Percentiles rank a stretch among this genome's conserved stretches.
Evolutionary conservation across 768 basidiomycete genomes (phyloP).

Genomic region (Scleroderma bovista): DNA sequence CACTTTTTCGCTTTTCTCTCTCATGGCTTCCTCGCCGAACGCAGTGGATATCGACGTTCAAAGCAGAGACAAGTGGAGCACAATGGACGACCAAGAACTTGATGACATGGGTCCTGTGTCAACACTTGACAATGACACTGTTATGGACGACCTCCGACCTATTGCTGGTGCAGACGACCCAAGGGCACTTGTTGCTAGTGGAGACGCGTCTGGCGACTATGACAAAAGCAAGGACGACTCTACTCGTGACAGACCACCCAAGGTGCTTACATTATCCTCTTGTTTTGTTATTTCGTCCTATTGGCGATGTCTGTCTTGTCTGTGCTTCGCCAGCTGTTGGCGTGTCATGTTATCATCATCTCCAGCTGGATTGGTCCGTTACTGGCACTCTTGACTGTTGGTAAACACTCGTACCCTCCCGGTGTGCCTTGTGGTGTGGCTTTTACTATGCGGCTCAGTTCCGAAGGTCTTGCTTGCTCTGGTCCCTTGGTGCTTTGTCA

Average conservation of each 20-base stretch:
- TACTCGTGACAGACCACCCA: conserved; percentile 70
- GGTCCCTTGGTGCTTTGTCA: conserved; percentile 32
- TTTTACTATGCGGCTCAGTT: neutral
- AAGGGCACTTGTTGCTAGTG: conserved; percentile 17
- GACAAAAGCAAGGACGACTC: conserved; percentile 38
- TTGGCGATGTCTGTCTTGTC: conserved; percentile 15
- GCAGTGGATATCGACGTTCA: conserved; percentile 5
- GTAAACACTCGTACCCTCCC: no score
- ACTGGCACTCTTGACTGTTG: conserved; percentile 5
- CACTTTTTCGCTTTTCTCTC: conserved; percentile 1
- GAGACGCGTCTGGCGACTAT: conserved; percentile 40
- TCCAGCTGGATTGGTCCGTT: neutral
- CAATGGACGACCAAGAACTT: conserved; percentile 40
- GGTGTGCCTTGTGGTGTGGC: no score
- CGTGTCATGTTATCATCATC: conserved; percentile 10
- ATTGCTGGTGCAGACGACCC: conserved; percentile 13
- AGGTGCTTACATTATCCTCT: conserved; percentile 76
- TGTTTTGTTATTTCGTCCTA: conserved; percentile 19
- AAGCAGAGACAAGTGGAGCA: conserved; percentile 41
- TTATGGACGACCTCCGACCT: conserved; percentile 20
- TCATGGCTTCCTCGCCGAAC: conserved; percentile 11
- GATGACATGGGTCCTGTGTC: conserved; percentile 45
- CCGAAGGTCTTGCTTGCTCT: conserved; percentile 16
- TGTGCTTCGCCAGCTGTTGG: conserved; percentile 6
- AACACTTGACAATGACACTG: conserved; percentile 39